Base-by-base conservation (phyloP, 495 filamentous ascomycete genomes). In the Clohesyomyces aquaticus region DNA sequence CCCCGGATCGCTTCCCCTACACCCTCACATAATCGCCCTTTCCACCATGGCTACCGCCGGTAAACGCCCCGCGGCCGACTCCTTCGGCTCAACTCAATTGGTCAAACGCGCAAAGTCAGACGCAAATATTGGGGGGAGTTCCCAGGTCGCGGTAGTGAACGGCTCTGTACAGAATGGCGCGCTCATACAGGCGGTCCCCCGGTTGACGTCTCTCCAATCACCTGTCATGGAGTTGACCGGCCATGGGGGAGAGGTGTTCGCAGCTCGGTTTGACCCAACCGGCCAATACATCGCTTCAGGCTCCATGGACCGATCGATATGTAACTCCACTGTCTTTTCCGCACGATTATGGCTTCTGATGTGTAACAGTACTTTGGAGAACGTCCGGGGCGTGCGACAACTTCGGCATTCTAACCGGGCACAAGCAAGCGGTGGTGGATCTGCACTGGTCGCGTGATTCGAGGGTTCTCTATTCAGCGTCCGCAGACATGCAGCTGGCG, bases 401-500 rank as follows among this genome's bases (percentile, higher is more conserved):
- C 76, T 96, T 96, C 70, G 91, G 93, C 65, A 78, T 87, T 35
- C 78, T 98, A 23, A 89, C 76, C 16, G 95, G 95, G 14, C 94
- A 98, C 77, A 89, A 88, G 75, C 91, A 90, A 42, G 93, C 93
- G 14, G 77, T 98, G 25, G 81, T 97, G 19, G 95, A 98, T 75
- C 80, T 99, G 23, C 89, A 94, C 72, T 99, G 95, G 95, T 95
- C 94, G 4, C 88, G 94, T 74, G 93, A 98, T 76, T 94, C 91
- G 28, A 84, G 86, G 70, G 87, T 91, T 51, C 75, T 99, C 63
- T 97, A 94, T 72, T 96, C 95, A 28, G 93, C 93, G 27, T 96
- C 93, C 41, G 91, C 93, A 59, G 93, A 98, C 72, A 90, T 84
- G 80, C 91, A 89, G 61, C 79, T 99, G 38, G 92, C 92, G 41